A percentile compares a stretch with the other conserved stretches of the same genome.
Conservation (phyloP, 305 asterid species). For the Solanum hybrid region DNA sequence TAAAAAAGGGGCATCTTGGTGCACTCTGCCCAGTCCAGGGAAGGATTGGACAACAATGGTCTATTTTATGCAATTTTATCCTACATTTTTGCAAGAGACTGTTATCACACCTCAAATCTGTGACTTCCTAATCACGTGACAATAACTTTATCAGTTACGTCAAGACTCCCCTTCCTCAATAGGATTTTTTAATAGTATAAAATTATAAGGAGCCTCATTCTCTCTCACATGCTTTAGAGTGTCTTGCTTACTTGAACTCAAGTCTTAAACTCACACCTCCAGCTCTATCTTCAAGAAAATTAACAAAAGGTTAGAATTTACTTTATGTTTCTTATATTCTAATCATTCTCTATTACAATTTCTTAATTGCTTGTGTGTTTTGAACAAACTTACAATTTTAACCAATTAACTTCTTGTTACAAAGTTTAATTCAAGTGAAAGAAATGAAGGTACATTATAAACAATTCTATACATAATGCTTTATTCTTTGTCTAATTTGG, state of each 20-base stretch:
- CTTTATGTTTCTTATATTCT: background rate
- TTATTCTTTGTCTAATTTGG: background rate
- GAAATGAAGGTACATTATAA: background rate
- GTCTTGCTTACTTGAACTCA: constrained; percentile 8
- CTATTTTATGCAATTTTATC: too few relatives aligned
- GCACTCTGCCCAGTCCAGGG: too few relatives aligned
- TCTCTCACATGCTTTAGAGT: constrained; percentile 23
- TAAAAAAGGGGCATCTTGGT: background rate
- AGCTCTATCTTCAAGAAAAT: constrained; percentile 56
- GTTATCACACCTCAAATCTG: too few relatives aligned
- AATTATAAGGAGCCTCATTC: constrained; percentile 15
- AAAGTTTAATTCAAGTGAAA: background rate
- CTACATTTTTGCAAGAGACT: background rate
- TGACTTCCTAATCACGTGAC: background rate
- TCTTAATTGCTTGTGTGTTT: background rate
- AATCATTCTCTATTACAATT: background rate
- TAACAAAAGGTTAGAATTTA: constrained; percentile 21
- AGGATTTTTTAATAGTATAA: background rate
- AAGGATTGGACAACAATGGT: background rate
- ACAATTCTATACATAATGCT: background rate
- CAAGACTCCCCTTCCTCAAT: background rate
- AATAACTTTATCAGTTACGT: background rate
- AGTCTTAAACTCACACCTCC: constrained; percentile 60
- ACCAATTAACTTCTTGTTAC: background rate
- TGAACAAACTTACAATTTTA: background rate